Base-by-base conservation (phyloP, 441 rosid genomes). In the Arabidopsis lyrata region DNA sequence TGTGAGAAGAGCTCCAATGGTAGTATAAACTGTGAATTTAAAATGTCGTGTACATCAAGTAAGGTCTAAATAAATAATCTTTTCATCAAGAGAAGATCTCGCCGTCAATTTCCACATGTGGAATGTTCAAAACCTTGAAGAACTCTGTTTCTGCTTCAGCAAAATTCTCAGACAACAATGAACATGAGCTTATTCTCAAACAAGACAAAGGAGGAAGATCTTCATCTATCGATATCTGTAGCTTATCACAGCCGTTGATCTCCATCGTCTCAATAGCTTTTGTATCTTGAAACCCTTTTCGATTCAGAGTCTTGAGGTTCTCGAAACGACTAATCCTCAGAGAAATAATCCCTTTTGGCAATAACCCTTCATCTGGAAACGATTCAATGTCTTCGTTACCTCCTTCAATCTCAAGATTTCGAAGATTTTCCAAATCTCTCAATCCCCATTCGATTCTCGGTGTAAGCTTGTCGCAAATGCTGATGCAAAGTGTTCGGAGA, bases 331-430 rank as follows among this genome's bases (percentile, higher is more conserved):
- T 18, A 47, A 83, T 83, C 16, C 34, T 12, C n/a, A 83, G 72
- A 70, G 73, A 66, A 27, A 56, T 70, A 54, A 83, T 6, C 14
- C 71, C 55, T 9, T 60, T 47, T n/a, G 87, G 89, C 6, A 83
- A 68, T 42, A 73, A 66, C 50, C 70, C 58, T 68, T 72, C 76
- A 1, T 74, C 81, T 0, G 86, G 87, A 71, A 87, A 85, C 68
- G 81, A 82, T 45, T 71, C 83, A 34, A 72, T 41, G 31, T 71
- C 71, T 0, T 57, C 20, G 39, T 55, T 63, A 8, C 73, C 72
- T 54, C 74, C 82, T 59, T 63, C 56, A 32, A 84, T 68, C 44
- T 41, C 76, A 1, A 82, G 63, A n/a, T 14, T 54, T 5, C 68
- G 53, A 55, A 82, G 84, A 16, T 78, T 78, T 8, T 66, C 63